A percentile compares a stretch with the other conserved stretches of the same genome.
Conservation (phyloP, 192 early-diverging fungal genomes). For the Rhizoclosmatium globosum region DNA sequence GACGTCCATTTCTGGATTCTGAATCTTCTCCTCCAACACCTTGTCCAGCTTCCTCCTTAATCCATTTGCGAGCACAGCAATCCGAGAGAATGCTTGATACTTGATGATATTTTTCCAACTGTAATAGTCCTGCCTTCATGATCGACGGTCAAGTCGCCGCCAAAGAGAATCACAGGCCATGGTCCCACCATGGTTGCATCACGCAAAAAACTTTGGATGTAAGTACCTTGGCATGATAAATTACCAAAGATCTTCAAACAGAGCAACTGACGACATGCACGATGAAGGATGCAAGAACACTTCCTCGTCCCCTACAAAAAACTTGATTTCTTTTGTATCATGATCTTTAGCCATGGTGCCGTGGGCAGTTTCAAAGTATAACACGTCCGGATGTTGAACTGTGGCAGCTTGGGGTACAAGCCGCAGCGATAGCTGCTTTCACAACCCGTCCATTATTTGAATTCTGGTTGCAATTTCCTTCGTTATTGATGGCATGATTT, state of each 20-base stretch:
- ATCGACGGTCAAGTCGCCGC: constrained; percentile 78
- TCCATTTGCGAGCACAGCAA: constrained; percentile 76
- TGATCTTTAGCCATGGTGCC: constrained; percentile 76
- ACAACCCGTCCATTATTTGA: constrained; percentile 68
- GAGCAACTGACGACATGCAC: constrained; percentile 65
- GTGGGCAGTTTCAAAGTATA: constrained; percentile 68
- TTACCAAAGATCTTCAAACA: constrained; percentile 60
- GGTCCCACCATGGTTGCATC: constrained; percentile 71
- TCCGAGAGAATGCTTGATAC: constrained; percentile 69
- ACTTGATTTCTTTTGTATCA: constrained; percentile 77
- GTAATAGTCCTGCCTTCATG: constrained; percentile 69
- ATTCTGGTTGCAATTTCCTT: constrained; percentile 64
- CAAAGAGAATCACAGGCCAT: constrained; percentile 84
- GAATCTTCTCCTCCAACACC: constrained; percentile 75
- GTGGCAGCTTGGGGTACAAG: constrained; percentile 84
- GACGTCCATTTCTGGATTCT: constrained; percentile 65
- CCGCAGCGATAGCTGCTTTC: constrained; percentile 83
- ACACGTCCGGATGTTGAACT: constrained; percentile 68
- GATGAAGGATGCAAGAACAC: constrained; percentile 91
- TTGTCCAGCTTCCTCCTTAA: constrained; percentile 75
- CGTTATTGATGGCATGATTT: constrained; percentile 3
- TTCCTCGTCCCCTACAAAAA: constrained; percentile 70
- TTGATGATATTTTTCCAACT: constrained; percentile 62
- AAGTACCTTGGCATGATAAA: constrained; percentile 66
- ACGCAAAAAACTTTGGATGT: constrained; percentile 74